phyloP scores from a whole-genome alignment of 495 filamentous ascomycete species.

The Penicillium daleae region DNA sequence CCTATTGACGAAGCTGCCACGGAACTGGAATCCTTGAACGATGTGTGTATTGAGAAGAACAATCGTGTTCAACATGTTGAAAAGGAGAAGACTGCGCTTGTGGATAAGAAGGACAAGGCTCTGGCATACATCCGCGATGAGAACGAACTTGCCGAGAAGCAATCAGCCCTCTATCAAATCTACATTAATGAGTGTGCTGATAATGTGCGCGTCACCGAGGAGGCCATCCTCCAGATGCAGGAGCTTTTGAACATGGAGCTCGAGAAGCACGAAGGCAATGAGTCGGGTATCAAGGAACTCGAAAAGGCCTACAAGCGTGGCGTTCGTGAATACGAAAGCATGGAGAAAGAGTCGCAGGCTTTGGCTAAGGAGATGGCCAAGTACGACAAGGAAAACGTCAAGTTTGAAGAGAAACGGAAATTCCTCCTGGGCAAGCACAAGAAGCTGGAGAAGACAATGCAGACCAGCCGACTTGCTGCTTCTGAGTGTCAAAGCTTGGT shows the following conservation, averaged over 20 bases:
- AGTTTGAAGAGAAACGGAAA: slow-evolving; percentile 96
- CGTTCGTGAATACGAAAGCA: slow-evolving; percentile 75
- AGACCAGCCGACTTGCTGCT: slow-evolving; percentile 66
- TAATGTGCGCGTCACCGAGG: slow-evolving; percentile 86
- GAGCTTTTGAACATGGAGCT: slow-evolving; percentile 83
- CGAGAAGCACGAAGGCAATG: slow-evolving; percentile 88
- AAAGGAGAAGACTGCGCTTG: slow-evolving; percentile 89
- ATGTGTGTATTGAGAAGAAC: slow-evolving; percentile 92
- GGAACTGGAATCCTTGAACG: slow-evolving; percentile 89
- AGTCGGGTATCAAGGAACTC: slow-evolving; percentile 86
- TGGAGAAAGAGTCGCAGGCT: slow-evolving; percentile 81
- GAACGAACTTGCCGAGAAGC: slow-evolving; percentile 88
- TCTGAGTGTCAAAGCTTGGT: slow-evolving; percentile 77
- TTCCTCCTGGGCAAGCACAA: slow-evolving; percentile 87
- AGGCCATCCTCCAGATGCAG: slow-evolving; percentile 89
- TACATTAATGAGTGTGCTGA: slow-evolving; percentile 85
- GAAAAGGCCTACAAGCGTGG: slow-evolving; percentile 84
- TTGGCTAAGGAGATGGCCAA: slow-evolving; percentile 86
- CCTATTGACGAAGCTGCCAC: slow-evolving; percentile 92
- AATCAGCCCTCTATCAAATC: slow-evolving; percentile 87
- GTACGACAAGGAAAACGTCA: slow-evolving; percentile 93
- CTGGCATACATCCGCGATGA: slow-evolving; percentile 86
- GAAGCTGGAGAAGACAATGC: slow-evolving; percentile 89
- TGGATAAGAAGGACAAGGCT: slow-evolving; percentile 96
- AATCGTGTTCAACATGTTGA: slow-evolving; percentile 95